A percentile compares a stretch with the other conserved stretches of the same genome.
Evolutionary conservation across 495 filamentous ascomycete species (phyloP).

Genomic region (Hyaloscypha hepaticicola): DNA sequence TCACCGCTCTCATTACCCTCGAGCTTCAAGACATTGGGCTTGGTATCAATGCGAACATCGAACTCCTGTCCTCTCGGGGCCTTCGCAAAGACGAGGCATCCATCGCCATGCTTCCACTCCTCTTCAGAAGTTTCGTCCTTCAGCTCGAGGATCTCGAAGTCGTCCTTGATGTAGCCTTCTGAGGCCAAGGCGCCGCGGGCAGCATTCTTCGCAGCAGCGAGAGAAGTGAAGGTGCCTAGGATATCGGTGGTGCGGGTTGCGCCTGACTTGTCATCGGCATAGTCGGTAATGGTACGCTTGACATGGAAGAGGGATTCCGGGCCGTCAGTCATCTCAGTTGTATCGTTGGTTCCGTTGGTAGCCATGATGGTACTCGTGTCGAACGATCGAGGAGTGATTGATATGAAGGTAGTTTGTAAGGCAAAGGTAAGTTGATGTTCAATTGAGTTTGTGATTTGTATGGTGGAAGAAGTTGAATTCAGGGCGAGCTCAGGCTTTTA

Average conservation of each 20-base stretch:
- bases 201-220: slow-evolving; percentile 37
- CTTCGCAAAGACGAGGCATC: slow-evolving; percentile 37
- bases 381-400: background rate
- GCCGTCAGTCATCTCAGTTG: background rate
- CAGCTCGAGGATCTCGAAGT: slow-evolving; percentile 37
- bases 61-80: slow-evolving; percentile 37
- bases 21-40: slow-evolving; percentile 36
- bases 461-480: background rate
- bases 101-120: slow-evolving; percentile 41
- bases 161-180: slow-evolving; percentile 38
- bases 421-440: background rate
- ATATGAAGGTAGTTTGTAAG: background rate
- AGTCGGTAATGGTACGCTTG: slow-evolving; percentile 39
- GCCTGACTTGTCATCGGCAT: slow-evolving; percentile 34
- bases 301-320: slow-evolving; percentile 40
- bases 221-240: slow-evolving; percentile 40
- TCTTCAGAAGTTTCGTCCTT: slow-evolving; percentile 11
- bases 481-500: background rate
- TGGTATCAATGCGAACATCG: slow-evolving; percentile 39
- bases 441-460: slow-evolving; percentile 3
- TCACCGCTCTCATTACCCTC: slow-evolving; percentile 24
- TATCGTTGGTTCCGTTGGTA: slow-evolving; percentile 1
- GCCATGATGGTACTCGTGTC: slow-evolving; percentile 12
- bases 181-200: slow-evolving; percentile 29
- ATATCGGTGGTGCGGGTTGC: slow-evolving; percentile 36